Conservation (phyloP, 192 early-diverging fungal genomes). For the Backusella westeae region DNA sequence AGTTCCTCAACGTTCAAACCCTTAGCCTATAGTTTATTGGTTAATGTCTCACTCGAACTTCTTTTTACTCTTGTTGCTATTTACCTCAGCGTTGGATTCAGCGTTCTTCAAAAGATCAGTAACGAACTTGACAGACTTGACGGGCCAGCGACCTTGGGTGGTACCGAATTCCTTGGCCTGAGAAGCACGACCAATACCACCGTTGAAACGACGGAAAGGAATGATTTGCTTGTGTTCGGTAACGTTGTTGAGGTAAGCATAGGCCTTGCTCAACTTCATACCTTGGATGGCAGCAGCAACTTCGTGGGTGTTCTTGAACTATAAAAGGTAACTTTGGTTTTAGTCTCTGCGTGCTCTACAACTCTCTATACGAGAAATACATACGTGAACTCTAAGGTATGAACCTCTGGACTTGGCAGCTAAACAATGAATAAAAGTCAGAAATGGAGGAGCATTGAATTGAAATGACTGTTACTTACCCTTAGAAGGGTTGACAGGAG, state of each 20-base stretch:
- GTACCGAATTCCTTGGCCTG: constrained; percentile 94
- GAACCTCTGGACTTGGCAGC: constrained; percentile 79
- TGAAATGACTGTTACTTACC: constrained; percentile 41
- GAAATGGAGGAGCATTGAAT: neutral
- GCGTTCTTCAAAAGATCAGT: constrained; percentile 95
- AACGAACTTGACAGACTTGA: constrained; percentile 93
- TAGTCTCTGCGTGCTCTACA: neutral
- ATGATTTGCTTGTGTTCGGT: constrained; percentile 96
- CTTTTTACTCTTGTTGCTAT: neutral
- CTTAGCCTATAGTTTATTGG: constrained; percentile 62
- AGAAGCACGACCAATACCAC: constrained; percentile 95
- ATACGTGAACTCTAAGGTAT: constrained; percentile 74
- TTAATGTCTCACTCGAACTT: neutral
- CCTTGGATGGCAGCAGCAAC: constrained; percentile 92
- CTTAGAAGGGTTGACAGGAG: constrained; percentile 79
- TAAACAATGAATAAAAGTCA: constrained; percentile 19
- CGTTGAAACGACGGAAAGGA: constrained; percentile 96
- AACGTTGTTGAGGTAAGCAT: constrained; percentile 90
- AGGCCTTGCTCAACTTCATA: constrained; percentile 89
- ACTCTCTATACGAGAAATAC: neutral
- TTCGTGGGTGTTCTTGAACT: constrained; percentile 99
- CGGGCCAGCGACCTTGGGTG: constrained; percentile 95
- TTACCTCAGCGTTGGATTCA: constrained; percentile 93
- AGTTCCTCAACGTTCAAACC: constrained; percentile 86
- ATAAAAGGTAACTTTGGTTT: neutral